Evolutionary conservation across 768 basidiomycete species (phyloP).

Genomic region (Mycena maculata): DNA sequence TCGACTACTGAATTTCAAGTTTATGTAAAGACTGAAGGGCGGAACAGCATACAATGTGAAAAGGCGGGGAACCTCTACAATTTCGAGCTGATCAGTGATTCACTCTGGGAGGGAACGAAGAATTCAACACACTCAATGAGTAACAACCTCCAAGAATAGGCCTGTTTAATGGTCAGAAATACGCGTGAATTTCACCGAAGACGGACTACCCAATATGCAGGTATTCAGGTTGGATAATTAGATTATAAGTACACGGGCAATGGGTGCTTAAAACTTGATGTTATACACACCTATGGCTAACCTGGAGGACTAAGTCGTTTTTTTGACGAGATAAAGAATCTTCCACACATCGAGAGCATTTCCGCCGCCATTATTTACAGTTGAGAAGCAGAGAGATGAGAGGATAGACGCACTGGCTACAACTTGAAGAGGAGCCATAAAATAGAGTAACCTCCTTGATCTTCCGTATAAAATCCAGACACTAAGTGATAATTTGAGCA

Average conservation of each 20-base stretch:
- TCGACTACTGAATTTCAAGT: not conserved
- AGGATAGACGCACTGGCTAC: constrained; percentile 4
- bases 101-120: too few relatives aligned
- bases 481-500: not conserved
- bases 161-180: not conserved
- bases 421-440: constrained; percentile 16
- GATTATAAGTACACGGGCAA: not conserved
- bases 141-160: constrained; percentile 21
- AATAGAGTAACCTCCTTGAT: constrained; percentile 11
- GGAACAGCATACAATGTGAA: constrained; percentile 20
- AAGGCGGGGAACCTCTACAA: constrained; percentile 22
- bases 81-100: not conserved
- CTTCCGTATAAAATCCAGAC: constrained; percentile 25
- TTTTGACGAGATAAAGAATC: not conserved
- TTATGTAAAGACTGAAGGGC: not conserved
- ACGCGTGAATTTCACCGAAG: too few relatives aligned
- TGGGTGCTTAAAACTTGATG: not conserved
- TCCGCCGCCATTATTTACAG: constrained; percentile 4
- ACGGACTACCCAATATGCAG: constrained; percentile 18
- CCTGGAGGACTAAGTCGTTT: not conserved
- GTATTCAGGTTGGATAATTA: constrained; percentile 1
- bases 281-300: constrained; percentile 4
- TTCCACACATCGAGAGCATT: constrained; percentile 15
- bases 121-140: constrained; percentile 6
- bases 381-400: not conserved